Base-by-base conservation (phyloP, 345 rosid species). In the Citrus mangshanensis region DNA sequence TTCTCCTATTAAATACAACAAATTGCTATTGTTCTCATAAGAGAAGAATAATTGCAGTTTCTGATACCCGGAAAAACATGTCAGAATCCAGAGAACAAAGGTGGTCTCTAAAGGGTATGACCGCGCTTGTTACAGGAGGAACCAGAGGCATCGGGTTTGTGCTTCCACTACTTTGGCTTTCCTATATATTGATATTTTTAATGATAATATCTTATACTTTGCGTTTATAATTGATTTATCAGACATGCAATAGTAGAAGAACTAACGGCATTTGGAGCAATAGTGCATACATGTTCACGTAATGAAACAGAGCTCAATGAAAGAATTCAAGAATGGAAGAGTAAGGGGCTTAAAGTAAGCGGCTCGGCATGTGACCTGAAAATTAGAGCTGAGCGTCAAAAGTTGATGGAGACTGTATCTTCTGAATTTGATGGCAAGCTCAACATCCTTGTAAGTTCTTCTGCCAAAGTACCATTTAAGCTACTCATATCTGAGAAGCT, bases 331-430 rank as follows among this genome's bases (percentile, higher is more conserved):
- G 89, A 89, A 73, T 90, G 93, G 93, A 62, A 73, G 49, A 76
- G 68, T 1, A 89, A 85, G 65, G 93, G 91, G 10, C 76, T 88
- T 69, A 7, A 58, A 71, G 93, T 90, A 18, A 86, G 84, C 5
- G 90, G 91, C 5, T 89, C 93, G 8, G 91, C 87, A 3, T 90
- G 93, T 74, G 96, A 92, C 82, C 82, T 84, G 14, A 68, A 83
- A 9, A 64, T 66, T 62, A 40, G 77, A 24, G 72, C 72, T 59
- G 89, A 92, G 61, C 80, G 89, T 38, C 84, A 85, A 77, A 82
- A 83, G 75, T 79, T 92, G 60, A 76, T 90, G 2, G 73, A 82
- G 69, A 87, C 85, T 3, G 90, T 87, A 60, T 76, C 82, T 73
- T 79, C 89, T 25, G 30, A 82, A 28, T 90, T 89, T 73, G 67